Percentiles rank a stretch among this genome's conserved stretches.
Evolutionary conservation across 306 rosid species (phyloP).

Genomic region (Begonia peltatifolia): DNA sequence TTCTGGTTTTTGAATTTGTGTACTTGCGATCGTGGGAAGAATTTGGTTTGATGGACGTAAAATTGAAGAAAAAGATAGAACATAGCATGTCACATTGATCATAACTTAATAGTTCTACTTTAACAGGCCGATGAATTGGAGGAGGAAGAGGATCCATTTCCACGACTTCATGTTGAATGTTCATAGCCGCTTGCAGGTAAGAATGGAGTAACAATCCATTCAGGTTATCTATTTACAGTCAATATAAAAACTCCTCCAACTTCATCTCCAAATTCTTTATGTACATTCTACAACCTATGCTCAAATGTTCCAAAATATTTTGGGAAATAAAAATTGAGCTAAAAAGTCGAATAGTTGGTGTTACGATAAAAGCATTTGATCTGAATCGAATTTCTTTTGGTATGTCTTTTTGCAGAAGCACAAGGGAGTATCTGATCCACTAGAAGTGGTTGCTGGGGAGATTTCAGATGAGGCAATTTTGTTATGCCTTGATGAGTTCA

Average conservation of each 20-base stretch:
- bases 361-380: too few species aligned
- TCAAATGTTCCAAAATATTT: too few species aligned
- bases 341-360: too few species aligned
- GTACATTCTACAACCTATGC: too few species aligned
- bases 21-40: neutral
- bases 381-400: too few species aligned
- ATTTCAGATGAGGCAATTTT: slow-evolving; percentile 80
- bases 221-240: too few species aligned
- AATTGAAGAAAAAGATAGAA: too few species aligned
- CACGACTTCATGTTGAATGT: slow-evolving; percentile 93
- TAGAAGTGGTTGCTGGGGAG: slow-evolving; percentile 82
- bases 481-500: slow-evolving; percentile 90
- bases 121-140: slow-evolving; percentile 69
- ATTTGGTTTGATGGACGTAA: too few species aligned
- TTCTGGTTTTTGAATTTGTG: neutral
- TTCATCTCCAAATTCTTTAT: too few species aligned
- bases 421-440: slow-evolving; percentile 88
- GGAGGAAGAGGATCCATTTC: slow-evolving; percentile 88
- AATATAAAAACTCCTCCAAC: too few species aligned
- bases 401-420: slow-evolving; percentile 46
- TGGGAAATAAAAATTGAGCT: too few species aligned
- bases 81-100: too few species aligned
- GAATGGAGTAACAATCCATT: slow-evolving; percentile 8
- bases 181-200: slow-evolving; percentile 83
- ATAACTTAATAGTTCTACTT: slow-evolving; percentile 3